Evolutionary conservation across 164 flowering plant species (phyloP).

Genomic region (Magnolia officinalis): DNA sequence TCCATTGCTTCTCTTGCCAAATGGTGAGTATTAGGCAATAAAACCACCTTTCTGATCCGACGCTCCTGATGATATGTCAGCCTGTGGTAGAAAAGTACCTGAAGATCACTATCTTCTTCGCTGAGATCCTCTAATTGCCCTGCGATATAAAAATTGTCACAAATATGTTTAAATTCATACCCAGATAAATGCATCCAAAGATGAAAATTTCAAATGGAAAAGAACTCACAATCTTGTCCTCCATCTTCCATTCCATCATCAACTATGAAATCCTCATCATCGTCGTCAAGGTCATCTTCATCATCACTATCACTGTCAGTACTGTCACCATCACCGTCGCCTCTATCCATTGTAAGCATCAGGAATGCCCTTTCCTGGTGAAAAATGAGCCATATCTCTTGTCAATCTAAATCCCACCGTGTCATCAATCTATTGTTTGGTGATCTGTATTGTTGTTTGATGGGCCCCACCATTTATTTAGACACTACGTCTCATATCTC

Average conservation of each 20-base stretch:
- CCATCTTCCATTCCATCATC: neutral
- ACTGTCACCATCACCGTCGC: neutral
- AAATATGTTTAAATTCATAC: neutral
- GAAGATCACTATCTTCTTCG: conserved; percentile 18
- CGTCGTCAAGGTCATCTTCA: neutral
- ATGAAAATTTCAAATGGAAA: neutral
- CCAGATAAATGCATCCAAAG: neutral
- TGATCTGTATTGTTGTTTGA: no score
- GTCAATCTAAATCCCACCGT: neutral
- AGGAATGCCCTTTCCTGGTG: conserved; percentile 11
- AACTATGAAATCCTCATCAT: neutral
- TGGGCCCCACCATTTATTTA: no score
- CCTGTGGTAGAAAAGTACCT: conserved; percentile 12
- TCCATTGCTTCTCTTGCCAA: no score
- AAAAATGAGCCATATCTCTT: neutral
- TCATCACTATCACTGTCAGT: neutral
- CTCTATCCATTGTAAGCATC: conserved; percentile 1
- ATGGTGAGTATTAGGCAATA: neutral
- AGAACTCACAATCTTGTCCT: neutral
- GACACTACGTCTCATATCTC: no score
- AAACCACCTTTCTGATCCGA: neutral
- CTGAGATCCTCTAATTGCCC: conserved; percentile 12
- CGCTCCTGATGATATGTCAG: neutral
- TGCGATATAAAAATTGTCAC: neutral
- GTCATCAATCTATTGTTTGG: no score